Evolutionary conservation across 1,139 yeast species (phyloP), one percentile per base, ranked within the genome.

Genomic region (Yamadazyma taylorii): DNA sequence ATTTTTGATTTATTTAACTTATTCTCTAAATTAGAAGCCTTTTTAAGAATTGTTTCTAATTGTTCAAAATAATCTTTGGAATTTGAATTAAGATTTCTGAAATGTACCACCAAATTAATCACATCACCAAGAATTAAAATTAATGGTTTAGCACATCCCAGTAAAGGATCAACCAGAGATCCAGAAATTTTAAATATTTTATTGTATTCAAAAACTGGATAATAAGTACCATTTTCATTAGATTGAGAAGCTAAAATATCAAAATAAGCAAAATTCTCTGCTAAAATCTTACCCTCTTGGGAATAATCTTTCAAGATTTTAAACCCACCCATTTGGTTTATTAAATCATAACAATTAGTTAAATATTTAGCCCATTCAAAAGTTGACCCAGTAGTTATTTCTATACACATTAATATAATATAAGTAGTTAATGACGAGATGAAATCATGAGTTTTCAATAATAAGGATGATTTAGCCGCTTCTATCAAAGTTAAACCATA

Each of bases 361-460:
- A 63, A 58, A 42, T 56, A 52, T 16, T 47, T 41, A 3, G 66
- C 51, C 70, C 70, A 64, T 22, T 50, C 52, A 11, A 43, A 39
- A 2, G 64, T 58, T 34, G 62, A 67, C 3, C 70, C 69, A 32
- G 56, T 53, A 2, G 69, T 58, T 3, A 62, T 51, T 34, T 63
- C 63, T 57, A 62, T 60, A 29, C 62, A 56, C 21, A 61, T 63
- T 15, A 63, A 39, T 4, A 60, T 42, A 59, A 62, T 59, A 37
- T 60, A 59, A 17, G 59, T 48, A 4, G 60, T 55, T 33, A 64
- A 50, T 10, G 55, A 52, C 2, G 59, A 41, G 8, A 61, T 43
- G 37, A 62, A 62, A 21, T 44, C 39, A 19, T 38, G 35, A 27
- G 40, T 43, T 17, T 19, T 22, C 13, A 23, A 13, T 5, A 13